Conservation (phyloP, 208 protist genomes). For the Naegleria fowleri region DNA sequence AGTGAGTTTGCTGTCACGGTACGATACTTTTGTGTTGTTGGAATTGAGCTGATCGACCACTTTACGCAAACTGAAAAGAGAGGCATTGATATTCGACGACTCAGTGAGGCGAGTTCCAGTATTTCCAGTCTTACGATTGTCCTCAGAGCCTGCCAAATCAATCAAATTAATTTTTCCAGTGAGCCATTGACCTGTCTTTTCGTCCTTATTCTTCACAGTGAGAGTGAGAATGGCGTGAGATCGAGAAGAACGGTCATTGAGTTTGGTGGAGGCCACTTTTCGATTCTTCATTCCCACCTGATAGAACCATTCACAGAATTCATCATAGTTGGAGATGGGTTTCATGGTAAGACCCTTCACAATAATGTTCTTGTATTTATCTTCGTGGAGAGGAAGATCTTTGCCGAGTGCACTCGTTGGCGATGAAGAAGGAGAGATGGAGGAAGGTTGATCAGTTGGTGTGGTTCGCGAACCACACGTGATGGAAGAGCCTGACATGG, state of each 20-base stretch:
- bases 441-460: not conserved
- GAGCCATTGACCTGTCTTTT: not conserved
- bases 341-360: slow-evolving; percentile 26
- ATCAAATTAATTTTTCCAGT: slow-evolving; percentile 73
- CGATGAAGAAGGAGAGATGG: not conserved
- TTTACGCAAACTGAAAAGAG: slow-evolving; percentile 54
- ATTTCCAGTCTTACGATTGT: slow-evolving; percentile 44
- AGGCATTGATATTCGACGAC: slow-evolving; percentile 61
- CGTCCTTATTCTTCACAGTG: not conserved
- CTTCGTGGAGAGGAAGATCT: slow-evolving; percentile 21
- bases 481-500: no score
- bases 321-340: slow-evolving; percentile 1
- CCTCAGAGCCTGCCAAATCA: slow-evolving; percentile 70
- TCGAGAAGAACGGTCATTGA: slow-evolving; percentile 30
- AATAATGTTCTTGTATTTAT: slow-evolving; percentile 35
- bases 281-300: slow-evolving; percentile 29
- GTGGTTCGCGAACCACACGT: no score
- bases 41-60: slow-evolving; percentile 57
- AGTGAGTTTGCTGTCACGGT: slow-evolving; percentile 57
- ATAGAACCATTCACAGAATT: not conserved
- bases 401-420: slow-evolving; percentile 6
- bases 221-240: slow-evolving; percentile 15
- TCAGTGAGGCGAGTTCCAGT: slow-evolving; percentile 23
- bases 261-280: slow-evolving; percentile 27
- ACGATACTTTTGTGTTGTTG: slow-evolving; percentile 52